A percentile compares a stretch with the other conserved stretches of the same genome.
Evolutionary conservation across 164 flowering plant genomes (phyloP).

Genomic region (Kalanchoe fedtschenkoi): DNA sequence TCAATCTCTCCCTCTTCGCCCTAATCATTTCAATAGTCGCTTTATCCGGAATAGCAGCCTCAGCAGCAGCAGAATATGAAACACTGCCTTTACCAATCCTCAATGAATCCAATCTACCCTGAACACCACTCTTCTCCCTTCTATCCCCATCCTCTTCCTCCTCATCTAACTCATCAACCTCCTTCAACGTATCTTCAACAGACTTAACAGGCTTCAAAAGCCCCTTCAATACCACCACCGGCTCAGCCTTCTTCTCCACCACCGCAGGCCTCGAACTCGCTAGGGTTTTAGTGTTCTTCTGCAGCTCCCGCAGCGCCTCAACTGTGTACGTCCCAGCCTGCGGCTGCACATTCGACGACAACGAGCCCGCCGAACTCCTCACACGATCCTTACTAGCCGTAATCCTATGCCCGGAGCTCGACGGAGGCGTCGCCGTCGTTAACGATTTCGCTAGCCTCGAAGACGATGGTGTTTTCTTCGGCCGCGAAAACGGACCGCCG

Average conservation of each 20-base stretch:
- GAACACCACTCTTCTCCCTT: constrained; percentile 24
- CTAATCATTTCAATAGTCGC: constrained; percentile 56
- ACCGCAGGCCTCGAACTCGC: constrained; percentile 29
- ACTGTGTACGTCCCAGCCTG: constrained; percentile 81
- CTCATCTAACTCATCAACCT: constrained; percentile 11
- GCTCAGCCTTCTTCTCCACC: constrained; percentile 33
- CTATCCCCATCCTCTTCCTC: constrained; percentile 12
- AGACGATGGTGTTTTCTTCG: constrained; percentile 14
- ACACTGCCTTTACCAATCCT: constrained; percentile 29
- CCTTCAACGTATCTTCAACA: not conserved
- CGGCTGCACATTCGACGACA: constrained; percentile 67
- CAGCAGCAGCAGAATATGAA: too few species aligned
- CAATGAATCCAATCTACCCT: constrained; percentile 24
- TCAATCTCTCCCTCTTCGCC: constrained; percentile 67
- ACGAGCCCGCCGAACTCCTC: constrained; percentile 18
- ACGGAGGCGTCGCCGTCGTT: constrained; percentile 24
- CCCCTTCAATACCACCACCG: constrained; percentile 66
- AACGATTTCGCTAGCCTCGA: constrained; percentile 23
- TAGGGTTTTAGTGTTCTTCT: constrained; percentile 74
- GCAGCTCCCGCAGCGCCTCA: constrained; percentile 79
- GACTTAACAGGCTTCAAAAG: constrained; percentile 40
- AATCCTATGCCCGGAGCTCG: constrained; percentile 26
- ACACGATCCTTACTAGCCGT: constrained; percentile 39
- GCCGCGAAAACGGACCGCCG: constrained; percentile 20
- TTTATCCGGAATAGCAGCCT: constrained; percentile 42